Percentiles rank a stretch among this genome's conserved stretches.
Conservation (phyloP, 2,329 filamentous ascomycete species). For the Dendryphion nanum region DNA sequence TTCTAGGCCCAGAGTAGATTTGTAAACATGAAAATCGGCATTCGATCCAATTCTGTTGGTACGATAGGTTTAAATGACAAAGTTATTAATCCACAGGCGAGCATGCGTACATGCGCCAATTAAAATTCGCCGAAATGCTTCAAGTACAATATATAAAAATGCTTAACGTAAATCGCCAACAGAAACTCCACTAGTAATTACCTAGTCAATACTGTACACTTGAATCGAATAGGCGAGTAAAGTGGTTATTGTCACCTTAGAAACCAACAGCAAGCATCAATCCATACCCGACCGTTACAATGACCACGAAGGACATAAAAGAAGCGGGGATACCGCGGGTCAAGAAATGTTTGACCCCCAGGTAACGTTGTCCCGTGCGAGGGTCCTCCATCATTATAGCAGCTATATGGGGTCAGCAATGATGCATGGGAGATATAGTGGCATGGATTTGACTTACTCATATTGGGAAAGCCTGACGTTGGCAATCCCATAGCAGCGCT, state of each 20-base stretch:
- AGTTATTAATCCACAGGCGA: too few species aligned
- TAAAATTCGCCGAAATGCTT: too few species aligned
- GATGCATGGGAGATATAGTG: slow-evolving; percentile 10
- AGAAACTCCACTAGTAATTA: too few species aligned
- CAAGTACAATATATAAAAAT: too few species aligned
- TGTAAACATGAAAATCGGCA: too few species aligned
- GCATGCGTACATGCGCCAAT: too few species aligned
- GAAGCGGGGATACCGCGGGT: slow-evolving; percentile 88
- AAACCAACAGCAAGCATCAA: slow-evolving; percentile 77
- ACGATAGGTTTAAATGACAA: too few species aligned
- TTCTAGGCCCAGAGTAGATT: too few species aligned
- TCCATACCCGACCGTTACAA: slow-evolving; percentile 86
- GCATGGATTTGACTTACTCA: slow-evolving; percentile 70
- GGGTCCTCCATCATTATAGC: slow-evolving; percentile 99
- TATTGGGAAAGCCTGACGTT: slow-evolving; percentile 96
- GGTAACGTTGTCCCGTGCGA: slow-evolving; percentile 83
- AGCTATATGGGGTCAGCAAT: slow-evolving; percentile 52
- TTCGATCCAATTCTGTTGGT: too few species aligned
- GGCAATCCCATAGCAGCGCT: slow-evolving; percentile 96
- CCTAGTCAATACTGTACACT: too few species aligned
- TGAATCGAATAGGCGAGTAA: too few species aligned
- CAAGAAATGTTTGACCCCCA: slow-evolving; percentile 91
- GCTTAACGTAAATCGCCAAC: too few species aligned
- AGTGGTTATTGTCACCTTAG: slow-evolving; percentile 39
- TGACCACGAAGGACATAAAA: slow-evolving; percentile 74